Evolutionary conservation across 2,329 filamentous ascomycete species (phyloP).

Genomic region (Arachnomyces sp.): DNA sequence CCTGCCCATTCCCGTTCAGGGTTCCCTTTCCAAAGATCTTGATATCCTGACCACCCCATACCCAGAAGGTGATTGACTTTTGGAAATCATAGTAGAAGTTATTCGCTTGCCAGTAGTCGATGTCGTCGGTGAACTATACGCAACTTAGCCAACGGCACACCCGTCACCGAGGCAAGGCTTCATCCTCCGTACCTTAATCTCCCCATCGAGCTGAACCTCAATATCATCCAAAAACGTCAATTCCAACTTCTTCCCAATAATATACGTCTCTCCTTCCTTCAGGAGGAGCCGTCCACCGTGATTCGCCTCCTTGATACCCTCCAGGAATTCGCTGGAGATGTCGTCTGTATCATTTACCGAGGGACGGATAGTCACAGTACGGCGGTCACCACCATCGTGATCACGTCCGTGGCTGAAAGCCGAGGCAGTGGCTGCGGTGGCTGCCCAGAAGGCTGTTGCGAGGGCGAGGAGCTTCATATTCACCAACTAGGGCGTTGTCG

Average conservation of each 20-base stretch:
- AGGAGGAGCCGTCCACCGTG: constrained; percentile 51
- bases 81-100: constrained; percentile 45
- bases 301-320: constrained; percentile 49
- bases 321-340: constrained; percentile 47
- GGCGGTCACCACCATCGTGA: constrained; percentile 22
- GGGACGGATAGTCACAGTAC: constrained; percentile 44
- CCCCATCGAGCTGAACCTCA: constrained; percentile 51
- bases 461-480: too few species aligned
- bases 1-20: constrained; percentile 49
- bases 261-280: constrained; percentile 45
- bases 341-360: constrained; percentile 50
- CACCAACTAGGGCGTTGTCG: too few species aligned
- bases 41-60: constrained; percentile 55
- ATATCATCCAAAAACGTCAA: constrained; percentile 51
- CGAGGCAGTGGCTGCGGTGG: too few species aligned
- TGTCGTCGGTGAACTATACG: constrained; percentile 38
- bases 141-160: constrained; percentile 3
- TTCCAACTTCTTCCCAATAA: constrained; percentile 53
- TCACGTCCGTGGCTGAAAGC: too few species aligned
- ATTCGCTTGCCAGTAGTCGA: constrained; percentile 42
- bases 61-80: constrained; percentile 54
- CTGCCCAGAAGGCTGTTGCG: too few species aligned
- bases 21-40: constrained; percentile 51
- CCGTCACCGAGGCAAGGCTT: neutral
- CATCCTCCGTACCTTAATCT: constrained; percentile 35